These are phyloP conservation scores for Botrytis hyacinthi DNA, from an alignment of 2,329 filamentous ascomycete genomes.

Conservation along the genomic window DNA sequence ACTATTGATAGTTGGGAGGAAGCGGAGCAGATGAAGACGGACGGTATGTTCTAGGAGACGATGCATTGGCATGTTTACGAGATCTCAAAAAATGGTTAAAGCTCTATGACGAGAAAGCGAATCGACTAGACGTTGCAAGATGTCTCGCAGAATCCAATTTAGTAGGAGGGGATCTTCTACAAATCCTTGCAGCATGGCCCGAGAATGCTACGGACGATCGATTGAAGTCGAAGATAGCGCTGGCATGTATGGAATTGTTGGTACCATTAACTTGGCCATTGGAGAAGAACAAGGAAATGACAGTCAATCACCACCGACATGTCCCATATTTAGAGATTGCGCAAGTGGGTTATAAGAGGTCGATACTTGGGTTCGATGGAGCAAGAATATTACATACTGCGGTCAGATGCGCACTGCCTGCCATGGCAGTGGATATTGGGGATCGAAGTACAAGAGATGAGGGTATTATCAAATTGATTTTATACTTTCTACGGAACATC, in stretches of 20 bases:
- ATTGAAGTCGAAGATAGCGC: conserved; percentile 72
- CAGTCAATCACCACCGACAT: conserved; percentile 88
- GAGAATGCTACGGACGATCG: conserved; percentile 70
- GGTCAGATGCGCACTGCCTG: conserved; percentile 77
- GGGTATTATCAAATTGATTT: conserved; percentile 83
- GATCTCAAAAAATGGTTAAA: conserved; percentile 95
- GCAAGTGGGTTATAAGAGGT: conserved; percentile 86
- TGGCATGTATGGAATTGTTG: conserved; percentile 86
- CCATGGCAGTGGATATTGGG: conserved; percentile 74
- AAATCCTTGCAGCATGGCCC: conserved; percentile 82
- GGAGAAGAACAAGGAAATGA: conserved; percentile 79
- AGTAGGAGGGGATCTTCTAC: conserved; percentile 84
- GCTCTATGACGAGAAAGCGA: conserved; percentile 88
- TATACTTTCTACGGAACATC: conserved; percentile 88
- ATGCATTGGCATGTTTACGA: conserved; percentile 85
- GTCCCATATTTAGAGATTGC: conserved; percentile 84
- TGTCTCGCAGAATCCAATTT: conserved; percentile 90
- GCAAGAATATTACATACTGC: conserved; percentile 76
- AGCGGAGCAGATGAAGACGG: conserved; percentile 75
- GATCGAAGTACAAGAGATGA: conserved; percentile 80
- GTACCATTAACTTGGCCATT: conserved; percentile 94
- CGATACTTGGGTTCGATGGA: conserved; percentile 79
- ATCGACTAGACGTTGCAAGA: conserved; percentile 90
- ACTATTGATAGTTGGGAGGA: conserved; percentile 71
- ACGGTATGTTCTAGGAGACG: conserved; percentile 85